phyloP scores from a whole-genome alignment of 225 moss, liverwort and hornwort genomes.

The Pleurozium schreberi region DNA sequence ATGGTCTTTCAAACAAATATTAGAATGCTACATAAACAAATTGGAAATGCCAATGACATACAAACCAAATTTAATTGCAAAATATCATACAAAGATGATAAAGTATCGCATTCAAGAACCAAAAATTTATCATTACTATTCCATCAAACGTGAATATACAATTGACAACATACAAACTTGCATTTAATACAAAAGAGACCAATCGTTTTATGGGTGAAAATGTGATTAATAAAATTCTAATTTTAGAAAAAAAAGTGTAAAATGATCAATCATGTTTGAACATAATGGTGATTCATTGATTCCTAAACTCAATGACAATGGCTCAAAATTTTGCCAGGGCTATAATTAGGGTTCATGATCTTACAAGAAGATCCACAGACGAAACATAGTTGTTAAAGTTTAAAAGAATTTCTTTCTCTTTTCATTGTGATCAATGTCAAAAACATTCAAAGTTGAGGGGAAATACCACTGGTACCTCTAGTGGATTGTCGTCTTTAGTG shows the following conservation, averaged over 20 bases:
- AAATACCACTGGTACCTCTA: neutral
- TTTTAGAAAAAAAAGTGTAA: too few relatives aligned
- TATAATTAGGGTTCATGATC: too few relatives aligned
- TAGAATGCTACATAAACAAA: neutral
- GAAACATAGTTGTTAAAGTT: neutral
- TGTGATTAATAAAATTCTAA: neutral
- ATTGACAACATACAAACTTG: neutral
- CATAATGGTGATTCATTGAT: too few relatives aligned
- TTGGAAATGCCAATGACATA: neutral
- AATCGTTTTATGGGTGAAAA: accelerated
- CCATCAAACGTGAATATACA: neutral
- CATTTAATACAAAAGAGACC: too few relatives aligned
- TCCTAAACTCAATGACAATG: neutral
- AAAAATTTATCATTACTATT: neutral
- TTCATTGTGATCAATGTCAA: neutral
- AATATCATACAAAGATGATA: neutral
- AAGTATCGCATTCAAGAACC: neutral
- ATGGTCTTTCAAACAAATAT: neutral
- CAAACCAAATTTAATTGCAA: too few relatives aligned
- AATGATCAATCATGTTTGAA: neutral
- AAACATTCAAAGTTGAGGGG: neutral
- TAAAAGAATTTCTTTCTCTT: too few relatives aligned
- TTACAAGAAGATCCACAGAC: neutral
- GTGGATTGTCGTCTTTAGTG: accelerated
- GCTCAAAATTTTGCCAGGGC: too few relatives aligned